phyloP scores from a whole-genome alignment of 2,329 filamentous ascomycete genomes.

The Plectosphaerella plurivora region DNA sequence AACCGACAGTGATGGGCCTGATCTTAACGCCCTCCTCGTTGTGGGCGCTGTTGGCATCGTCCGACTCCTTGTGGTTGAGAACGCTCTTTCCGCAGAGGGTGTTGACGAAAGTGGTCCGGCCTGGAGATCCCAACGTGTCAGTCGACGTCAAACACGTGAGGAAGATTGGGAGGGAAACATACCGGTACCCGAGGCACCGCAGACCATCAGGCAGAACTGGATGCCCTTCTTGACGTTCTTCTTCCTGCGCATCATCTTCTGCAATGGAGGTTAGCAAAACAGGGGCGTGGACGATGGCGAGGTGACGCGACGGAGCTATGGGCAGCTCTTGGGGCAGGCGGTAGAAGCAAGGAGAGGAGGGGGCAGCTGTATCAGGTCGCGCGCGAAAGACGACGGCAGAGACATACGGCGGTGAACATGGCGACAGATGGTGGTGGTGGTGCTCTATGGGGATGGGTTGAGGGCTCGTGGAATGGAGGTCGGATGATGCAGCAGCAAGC shows the following conservation, averaged over 20 bases:
- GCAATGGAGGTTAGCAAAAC: background rate
- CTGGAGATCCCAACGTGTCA: slow-evolving; percentile 36
- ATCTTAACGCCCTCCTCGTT: slow-evolving; percentile 97
- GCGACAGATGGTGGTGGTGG: slow-evolving; percentile 7
- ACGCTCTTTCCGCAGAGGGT: slow-evolving; percentile 96
- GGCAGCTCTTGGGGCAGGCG: background rate
- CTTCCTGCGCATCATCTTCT: slow-evolving; percentile 98
- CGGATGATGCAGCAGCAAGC: slow-evolving; percentile 5
- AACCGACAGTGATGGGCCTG: slow-evolving; percentile 96
- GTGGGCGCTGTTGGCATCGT: slow-evolving; percentile 84
- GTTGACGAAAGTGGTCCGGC: slow-evolving; percentile 98
- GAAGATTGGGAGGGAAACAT: slow-evolving; percentile 30
- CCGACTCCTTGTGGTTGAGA: slow-evolving; percentile 84
- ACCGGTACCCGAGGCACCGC: slow-evolving; percentile 98
- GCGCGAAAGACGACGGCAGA: background rate
- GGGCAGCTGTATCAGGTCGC: too few species aligned
- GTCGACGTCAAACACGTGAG: background rate
- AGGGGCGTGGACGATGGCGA: background rate
- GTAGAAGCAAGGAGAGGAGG: too few species aligned
- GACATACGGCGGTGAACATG: slow-evolving; percentile 30
- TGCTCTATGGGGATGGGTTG: background rate
- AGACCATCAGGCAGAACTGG: slow-evolving; percentile 99
- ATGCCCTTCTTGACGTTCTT: slow-evolving; percentile 99
- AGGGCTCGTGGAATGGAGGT: background rate
- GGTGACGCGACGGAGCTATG: background rate